phyloP scores from a whole-genome alignment of 441 rosid genomes.

The Erysimum cheiri region DNA sequence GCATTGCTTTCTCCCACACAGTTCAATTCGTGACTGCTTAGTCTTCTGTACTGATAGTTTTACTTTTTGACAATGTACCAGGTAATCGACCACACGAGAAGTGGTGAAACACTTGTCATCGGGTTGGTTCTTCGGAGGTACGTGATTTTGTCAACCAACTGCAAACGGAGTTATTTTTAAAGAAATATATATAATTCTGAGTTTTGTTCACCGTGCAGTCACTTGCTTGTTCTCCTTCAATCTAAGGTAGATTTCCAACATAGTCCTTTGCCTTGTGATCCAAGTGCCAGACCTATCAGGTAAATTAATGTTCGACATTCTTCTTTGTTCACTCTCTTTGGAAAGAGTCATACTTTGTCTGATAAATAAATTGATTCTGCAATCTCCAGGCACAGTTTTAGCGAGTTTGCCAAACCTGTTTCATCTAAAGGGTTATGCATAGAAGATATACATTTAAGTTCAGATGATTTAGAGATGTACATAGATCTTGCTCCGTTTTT shows the following conservation, averaged over 20 bases:
- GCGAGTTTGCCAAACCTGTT: slow-evolving; percentile 95
- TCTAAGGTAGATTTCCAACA: slow-evolving; percentile 96
- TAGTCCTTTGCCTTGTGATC: slow-evolving; percentile 85
- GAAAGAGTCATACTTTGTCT: slow-evolving; percentile 21
- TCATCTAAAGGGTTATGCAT: slow-evolving; percentile 94
- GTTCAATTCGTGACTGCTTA: slow-evolving; percentile 29
- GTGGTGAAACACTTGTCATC: slow-evolving; percentile 90
- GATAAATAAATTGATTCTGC: slow-evolving; percentile 24
- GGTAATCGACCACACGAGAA: slow-evolving; percentile 93
- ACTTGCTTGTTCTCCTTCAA: slow-evolving; percentile 95
- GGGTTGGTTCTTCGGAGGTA: slow-evolving; percentile 98
- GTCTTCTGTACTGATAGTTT: slow-evolving; percentile 16
- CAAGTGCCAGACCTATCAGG: slow-evolving; percentile 66
- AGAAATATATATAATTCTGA: slow-evolving; percentile 28
- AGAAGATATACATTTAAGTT: slow-evolving; percentile 74
- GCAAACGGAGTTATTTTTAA: not conserved
- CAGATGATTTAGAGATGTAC: slow-evolving; percentile 99
- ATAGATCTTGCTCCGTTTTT: slow-evolving; percentile 95
- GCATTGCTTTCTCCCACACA: slow-evolving; percentile 38
- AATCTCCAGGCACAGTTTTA: slow-evolving; percentile 78
- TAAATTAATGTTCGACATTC: slow-evolving; percentile 30
- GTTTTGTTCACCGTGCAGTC: slow-evolving; percentile 63
- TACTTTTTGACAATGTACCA: slow-evolving; percentile 36
- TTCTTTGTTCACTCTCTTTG: slow-evolving; percentile 1
- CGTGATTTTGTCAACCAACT: not conserved